Conservation (phyloP, 2,329 filamentous ascomycete genomes). For the Trichoderma guizhouense region DNA sequence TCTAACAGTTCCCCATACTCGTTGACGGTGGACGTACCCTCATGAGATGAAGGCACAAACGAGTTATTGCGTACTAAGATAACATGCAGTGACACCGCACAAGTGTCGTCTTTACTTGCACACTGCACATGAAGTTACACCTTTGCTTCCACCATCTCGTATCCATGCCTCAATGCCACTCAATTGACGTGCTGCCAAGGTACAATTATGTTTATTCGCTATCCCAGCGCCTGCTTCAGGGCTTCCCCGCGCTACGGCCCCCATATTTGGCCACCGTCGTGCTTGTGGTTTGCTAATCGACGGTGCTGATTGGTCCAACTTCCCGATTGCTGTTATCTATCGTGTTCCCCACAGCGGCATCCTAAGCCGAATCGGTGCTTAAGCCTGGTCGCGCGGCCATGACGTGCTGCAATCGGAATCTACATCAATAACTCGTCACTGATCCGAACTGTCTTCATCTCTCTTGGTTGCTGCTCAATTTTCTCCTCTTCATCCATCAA, state of each 20-base stretch:
- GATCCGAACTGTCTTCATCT: not conserved
- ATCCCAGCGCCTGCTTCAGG: constrained; percentile 1
- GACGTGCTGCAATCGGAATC: constrained; percentile 15
- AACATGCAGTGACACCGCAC: not conserved
- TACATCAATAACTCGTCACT: constrained; percentile 8
- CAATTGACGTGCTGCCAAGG: constrained; percentile 21
- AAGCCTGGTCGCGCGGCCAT: not conserved
- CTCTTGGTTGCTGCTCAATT: not conserved
- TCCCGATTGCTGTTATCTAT: constrained; percentile 8
- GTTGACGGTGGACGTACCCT: not conserved
- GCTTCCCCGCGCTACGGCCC: constrained; percentile 15
- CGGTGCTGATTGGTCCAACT: constrained; percentile 24
- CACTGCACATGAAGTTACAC: not conserved
- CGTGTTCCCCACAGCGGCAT: not conserved
- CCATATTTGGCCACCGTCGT: constrained; percentile 9
- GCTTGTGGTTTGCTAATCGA: constrained; percentile 24
- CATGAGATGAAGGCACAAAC: not conserved
- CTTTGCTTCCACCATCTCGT: not conserved
- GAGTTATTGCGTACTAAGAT: not conserved
- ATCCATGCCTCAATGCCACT: not conserved
- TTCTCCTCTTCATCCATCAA: not conserved
- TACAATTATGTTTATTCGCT: constrained; percentile 22
- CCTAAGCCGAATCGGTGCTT: not conserved
- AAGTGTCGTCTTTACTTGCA: not conserved
- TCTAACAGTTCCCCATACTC: not conserved